These are phyloP conservation scores for Trematosphaeria pertusa DNA, from an alignment of 2,329 filamentous ascomycete genomes.

Conservation along the genomic window DNA sequence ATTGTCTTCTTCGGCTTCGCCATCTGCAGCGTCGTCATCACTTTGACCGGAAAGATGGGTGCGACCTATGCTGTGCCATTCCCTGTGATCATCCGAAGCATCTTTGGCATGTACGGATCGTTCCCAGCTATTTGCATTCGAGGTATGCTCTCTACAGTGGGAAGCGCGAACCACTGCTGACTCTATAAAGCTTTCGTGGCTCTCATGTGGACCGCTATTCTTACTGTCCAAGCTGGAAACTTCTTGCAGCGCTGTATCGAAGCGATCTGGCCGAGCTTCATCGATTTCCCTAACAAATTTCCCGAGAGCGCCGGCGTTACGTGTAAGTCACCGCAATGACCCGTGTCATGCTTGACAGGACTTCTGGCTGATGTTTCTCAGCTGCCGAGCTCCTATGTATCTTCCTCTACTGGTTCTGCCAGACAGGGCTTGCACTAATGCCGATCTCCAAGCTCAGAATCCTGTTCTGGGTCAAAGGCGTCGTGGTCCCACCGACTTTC, in stretches of 20 bases:
- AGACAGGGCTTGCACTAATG: constrained; percentile 53
- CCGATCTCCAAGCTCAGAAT: constrained; percentile 54
- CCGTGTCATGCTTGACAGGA: neutral
- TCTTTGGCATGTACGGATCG: constrained; percentile 55
- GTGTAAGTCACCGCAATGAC: constrained; percentile 32
- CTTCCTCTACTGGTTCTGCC: constrained; percentile 60
- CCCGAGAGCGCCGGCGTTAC: constrained; percentile 36
- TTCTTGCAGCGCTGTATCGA: constrained; percentile 54
- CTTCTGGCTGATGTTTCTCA: constrained; percentile 24
- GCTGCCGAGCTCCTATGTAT: constrained; percentile 58
- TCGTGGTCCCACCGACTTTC: constrained; percentile 54
- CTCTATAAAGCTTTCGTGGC: constrained; percentile 48
- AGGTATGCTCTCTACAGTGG: constrained; percentile 12
- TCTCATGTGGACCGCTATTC: constrained; percentile 57
- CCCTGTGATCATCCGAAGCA: constrained; percentile 53
- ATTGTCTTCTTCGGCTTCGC: constrained; percentile 58
- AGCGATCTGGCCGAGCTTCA: constrained; percentile 51
- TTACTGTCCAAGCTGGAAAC: constrained; percentile 55
- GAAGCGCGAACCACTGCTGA: constrained; percentile 1
- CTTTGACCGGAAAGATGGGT: constrained; percentile 56
- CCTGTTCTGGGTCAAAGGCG: constrained; percentile 54
- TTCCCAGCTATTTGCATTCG: constrained; percentile 54
- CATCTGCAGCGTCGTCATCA: constrained; percentile 57
- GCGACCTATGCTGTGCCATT: constrained; percentile 48
- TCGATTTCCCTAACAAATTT: constrained; percentile 48